A percentile compares a stretch with the other conserved stretches of the same genome.
Conservation (phyloP, 768 basidiomycete species). For the Suillus decipiens region DNA sequence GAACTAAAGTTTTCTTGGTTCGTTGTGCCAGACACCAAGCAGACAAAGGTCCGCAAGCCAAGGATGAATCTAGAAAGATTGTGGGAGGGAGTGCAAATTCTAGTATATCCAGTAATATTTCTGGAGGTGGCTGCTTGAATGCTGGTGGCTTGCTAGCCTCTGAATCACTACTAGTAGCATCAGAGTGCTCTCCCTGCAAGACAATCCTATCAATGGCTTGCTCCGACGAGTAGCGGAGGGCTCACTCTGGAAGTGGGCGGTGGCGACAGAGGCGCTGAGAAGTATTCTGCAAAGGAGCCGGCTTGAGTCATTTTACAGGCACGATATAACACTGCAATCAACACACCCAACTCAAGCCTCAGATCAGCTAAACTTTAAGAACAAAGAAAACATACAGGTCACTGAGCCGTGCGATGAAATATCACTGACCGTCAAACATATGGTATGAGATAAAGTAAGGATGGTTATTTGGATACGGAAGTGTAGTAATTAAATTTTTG, state of each 20-base stretch:
- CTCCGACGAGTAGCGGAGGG: not conserved
- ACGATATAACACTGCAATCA: not conserved
- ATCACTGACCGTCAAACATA: not conserved
- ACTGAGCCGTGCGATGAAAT: not conserved
- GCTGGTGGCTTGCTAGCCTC: not conserved
- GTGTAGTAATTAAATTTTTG: not conserved
- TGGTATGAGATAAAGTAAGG: not conserved
- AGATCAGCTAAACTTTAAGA: not conserved
- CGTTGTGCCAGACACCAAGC: conserved; percentile 25
- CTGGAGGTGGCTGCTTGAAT: conserved; percentile 18
- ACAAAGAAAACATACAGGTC: not conserved
- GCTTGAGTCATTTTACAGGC: not conserved
- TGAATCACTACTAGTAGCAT: not conserved
- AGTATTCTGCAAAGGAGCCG: not conserved
- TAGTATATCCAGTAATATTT: conserved; percentile 29
- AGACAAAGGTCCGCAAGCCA: conserved; percentile 19
- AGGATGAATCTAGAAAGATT: conserved; percentile 21
- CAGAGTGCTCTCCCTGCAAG: not conserved
- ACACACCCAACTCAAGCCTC: not conserved
- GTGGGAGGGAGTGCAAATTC: conserved; percentile 24
- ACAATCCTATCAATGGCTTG: not conserved
- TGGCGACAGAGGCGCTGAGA: not conserved
- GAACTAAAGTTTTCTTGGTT: conserved; percentile 22
- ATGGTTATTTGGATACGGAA: not conserved
- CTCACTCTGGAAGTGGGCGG: not conserved